A percentile compares a stretch with the other conserved stretches of the same genome.
These are phyloP conservation scores for Coemansia sp. DNA, from an alignment of 192 early-diverging fungal species.

Conservation along the genomic window DNA sequence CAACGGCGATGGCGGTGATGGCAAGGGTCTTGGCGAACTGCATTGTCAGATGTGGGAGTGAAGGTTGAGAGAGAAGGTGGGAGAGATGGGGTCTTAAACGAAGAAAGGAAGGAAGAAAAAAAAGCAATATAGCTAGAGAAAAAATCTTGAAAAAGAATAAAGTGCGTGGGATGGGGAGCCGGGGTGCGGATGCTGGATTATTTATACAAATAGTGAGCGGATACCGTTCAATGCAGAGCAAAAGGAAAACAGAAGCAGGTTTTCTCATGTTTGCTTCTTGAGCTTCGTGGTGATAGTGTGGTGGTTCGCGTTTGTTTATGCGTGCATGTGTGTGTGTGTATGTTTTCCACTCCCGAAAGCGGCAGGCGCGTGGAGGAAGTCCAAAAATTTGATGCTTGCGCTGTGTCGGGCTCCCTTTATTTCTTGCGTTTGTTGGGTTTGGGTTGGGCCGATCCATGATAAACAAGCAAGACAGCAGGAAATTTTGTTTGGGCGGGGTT, in stretches of 20 bases:
- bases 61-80: not conserved
- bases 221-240: not conserved
- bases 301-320: too few relatives aligned
- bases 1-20: slow-evolving; percentile 36
- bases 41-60: slow-evolving; percentile 17
- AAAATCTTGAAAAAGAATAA: not conserved
- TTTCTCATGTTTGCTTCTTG: too few relatives aligned
- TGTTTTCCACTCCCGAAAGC: too few relatives aligned
- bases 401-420: not conserved
- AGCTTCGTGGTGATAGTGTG: too few relatives aligned
- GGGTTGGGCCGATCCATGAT: slow-evolving; percentile 10
- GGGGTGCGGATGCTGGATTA: not conserved
- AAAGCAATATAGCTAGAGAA: slow-evolving; percentile 13
- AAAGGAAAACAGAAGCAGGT: too few relatives aligned
- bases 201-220: slow-evolving; percentile 3
- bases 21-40: slow-evolving; percentile 52
- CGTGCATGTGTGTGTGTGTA: too few relatives aligned
- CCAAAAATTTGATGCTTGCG: too few relatives aligned
- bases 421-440: not conserved
- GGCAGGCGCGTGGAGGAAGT: too few relatives aligned
- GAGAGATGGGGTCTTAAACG: not conserved
- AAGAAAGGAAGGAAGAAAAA: slow-evolving; percentile 8
- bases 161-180: not conserved
- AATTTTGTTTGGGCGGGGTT: not conserved
- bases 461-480: not conserved